These are phyloP conservation scores for Echites panduratus DNA, from an alignment of 257 asterid genomes.

Conservation along the genomic window DNA sequence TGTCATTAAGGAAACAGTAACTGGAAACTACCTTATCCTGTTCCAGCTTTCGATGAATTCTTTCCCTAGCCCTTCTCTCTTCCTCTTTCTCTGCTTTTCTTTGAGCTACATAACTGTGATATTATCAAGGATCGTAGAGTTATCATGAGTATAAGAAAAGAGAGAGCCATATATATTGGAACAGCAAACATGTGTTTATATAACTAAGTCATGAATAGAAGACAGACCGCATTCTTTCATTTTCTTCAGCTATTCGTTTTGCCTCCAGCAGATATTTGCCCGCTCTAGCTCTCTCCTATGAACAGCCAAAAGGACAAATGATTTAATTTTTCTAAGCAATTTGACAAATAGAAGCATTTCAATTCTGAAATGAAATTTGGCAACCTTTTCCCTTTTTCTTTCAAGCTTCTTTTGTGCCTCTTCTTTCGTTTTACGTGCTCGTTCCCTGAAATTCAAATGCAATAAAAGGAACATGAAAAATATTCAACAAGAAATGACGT, in stretches of 20 bases:
- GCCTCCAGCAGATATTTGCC: constrained; percentile 48
- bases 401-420: constrained; percentile 46
- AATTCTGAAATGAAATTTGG: not conserved
- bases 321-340: not conserved
- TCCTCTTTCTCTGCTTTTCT: constrained; percentile 57
- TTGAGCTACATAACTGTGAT: constrained; percentile 41
- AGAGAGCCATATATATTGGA: not conserved
- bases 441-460: constrained; percentile 39
- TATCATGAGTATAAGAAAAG: not conserved
- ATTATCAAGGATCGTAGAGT: not conserved
- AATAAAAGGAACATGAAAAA: not conserved
- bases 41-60: constrained; percentile 54
- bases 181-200: not conserved
- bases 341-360: not conserved
- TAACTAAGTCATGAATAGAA: not conserved
- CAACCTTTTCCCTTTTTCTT: constrained; percentile 59
- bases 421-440: constrained; percentile 34
- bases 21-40: constrained; percentile 65
- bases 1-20: not conserved
- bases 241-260: constrained; percentile 53
- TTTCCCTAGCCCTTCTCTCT: constrained; percentile 56
- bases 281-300: constrained; percentile 54
- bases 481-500: not conserved
- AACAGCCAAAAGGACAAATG: not conserved
- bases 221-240: constrained; percentile 55